These are phyloP conservation scores for Cryptococcus wingfieldii DNA, from an alignment of 1,284 basidiomycete genomes.

Conservation along the genomic window DNA sequence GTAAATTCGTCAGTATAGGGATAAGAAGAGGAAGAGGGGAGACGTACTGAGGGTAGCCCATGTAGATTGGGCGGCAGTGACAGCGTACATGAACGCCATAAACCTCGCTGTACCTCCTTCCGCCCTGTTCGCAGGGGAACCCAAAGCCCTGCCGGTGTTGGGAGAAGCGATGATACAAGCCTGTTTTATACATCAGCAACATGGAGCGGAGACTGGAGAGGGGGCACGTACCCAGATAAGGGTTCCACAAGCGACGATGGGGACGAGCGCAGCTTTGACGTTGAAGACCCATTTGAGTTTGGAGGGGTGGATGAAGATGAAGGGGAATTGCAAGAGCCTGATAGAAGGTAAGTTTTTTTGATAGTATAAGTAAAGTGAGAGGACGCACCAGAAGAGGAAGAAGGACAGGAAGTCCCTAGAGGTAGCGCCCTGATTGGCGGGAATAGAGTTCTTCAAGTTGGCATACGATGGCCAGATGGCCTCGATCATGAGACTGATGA, in stretches of 20 bases:
- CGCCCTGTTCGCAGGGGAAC: slow-evolving; percentile 23
- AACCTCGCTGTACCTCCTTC: slow-evolving; percentile 29
- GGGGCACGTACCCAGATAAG: slow-evolving; percentile 58
- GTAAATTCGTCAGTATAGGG: slow-evolving; percentile 19
- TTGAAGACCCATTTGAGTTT: slow-evolving; percentile 69
- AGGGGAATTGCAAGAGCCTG: slow-evolving; percentile 52
- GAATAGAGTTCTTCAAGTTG: slow-evolving; percentile 61
- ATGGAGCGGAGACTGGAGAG: slow-evolving; percentile 35
- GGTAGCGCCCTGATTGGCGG: slow-evolving; percentile 60
- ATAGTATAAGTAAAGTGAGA: neutral
- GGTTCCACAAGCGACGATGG: slow-evolving; percentile 63
- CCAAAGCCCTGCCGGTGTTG: slow-evolving; percentile 59
- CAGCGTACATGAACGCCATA: slow-evolving; percentile 35
- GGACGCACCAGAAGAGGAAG: slow-evolving; percentile 65
- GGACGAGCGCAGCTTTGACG: slow-evolving; percentile 61
- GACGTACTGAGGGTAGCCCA: slow-evolving; percentile 36
- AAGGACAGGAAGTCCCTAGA: slow-evolving; percentile 61
- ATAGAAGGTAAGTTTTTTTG: neutral
- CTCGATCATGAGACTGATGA: slow-evolving; percentile 59
- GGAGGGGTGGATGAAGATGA: slow-evolving; percentile 70
- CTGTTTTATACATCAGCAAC: slow-evolving; percentile 51
- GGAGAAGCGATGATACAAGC: slow-evolving; percentile 62
- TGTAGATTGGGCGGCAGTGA: slow-evolving; percentile 33
- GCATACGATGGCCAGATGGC: slow-evolving; percentile 71
- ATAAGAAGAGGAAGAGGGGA: neutral